A percentile compares a stretch with the other conserved stretches of the same genome.
phyloP scores from a whole-genome alignment of 169 alveolate species.

The Plasmodium reichenowi region DNA sequence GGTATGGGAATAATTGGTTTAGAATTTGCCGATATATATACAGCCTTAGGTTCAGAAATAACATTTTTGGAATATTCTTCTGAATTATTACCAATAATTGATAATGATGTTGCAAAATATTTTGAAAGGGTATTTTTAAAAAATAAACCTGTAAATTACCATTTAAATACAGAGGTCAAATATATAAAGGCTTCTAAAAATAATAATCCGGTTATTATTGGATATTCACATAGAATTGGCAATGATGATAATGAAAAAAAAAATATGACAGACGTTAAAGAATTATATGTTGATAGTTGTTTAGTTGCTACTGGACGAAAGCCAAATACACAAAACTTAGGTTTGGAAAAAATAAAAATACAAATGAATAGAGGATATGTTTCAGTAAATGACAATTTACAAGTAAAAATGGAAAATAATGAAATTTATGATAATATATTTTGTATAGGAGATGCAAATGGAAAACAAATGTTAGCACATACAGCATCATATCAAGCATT shows the following conservation, averaged over 20 bases:
- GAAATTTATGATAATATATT: slow-evolving; percentile 71
- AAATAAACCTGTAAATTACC: slow-evolving; percentile 49
- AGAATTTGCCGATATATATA: slow-evolving; percentile 80
- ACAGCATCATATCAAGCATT: slow-evolving; percentile 81
- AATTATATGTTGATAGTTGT: slow-evolving; percentile 81
- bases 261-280: slow-evolving; percentile 12
- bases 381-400: slow-evolving; percentile 77
- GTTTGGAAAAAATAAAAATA: slow-evolving; percentile 73
- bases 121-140: slow-evolving; percentile 72
- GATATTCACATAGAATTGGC: slow-evolving; percentile 11
- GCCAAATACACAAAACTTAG: slow-evolving; percentile 82
- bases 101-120: slow-evolving; percentile 72
- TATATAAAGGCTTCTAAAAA: slow-evolving; percentile 43
- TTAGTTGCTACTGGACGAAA: slow-evolving; percentile 86
- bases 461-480: slow-evolving; percentile 81
- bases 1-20: slow-evolving; percentile 83
- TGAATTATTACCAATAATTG: slow-evolving; percentile 78
- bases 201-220: slow-evolving; percentile 45
- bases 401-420: slow-evolving; percentile 55
- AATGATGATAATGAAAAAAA: background rate
- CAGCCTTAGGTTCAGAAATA: slow-evolving; percentile 80
- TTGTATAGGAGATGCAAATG: slow-evolving; percentile 84
- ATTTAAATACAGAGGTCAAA: slow-evolving; percentile 46
- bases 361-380: slow-evolving; percentile 76
- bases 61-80: slow-evolving; percentile 76